Conservation (phyloP, 2,329 filamentous ascomycete genomes). For the Pleoardoris graminearum region DNA sequence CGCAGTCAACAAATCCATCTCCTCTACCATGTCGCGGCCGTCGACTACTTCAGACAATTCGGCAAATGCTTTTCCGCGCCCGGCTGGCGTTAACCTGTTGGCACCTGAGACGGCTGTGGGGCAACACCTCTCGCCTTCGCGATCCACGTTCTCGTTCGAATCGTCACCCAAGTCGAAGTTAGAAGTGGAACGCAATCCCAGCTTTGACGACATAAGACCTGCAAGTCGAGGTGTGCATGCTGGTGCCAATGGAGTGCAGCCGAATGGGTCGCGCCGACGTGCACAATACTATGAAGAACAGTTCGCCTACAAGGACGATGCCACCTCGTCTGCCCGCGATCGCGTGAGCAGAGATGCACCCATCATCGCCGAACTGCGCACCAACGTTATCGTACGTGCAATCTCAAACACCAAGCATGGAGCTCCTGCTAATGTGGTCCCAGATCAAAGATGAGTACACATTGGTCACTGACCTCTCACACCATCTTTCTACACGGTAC, state of each 20-base stretch:
- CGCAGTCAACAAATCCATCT: slow-evolving; percentile 36
- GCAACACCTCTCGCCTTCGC: slow-evolving; percentile 38
- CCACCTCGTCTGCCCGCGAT: slow-evolving; percentile 44
- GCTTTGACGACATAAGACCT: slow-evolving; percentile 19
- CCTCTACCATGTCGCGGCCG: slow-evolving; percentile 39
- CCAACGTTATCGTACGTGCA: slow-evolving; percentile 55
- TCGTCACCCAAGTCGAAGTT: slow-evolving; percentile 38
- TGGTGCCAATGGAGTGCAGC: slow-evolving; percentile 3
- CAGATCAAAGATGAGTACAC: slow-evolving; percentile 76
- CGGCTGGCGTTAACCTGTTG: slow-evolving; percentile 37
- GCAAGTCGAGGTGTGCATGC: slow-evolving; percentile 12
- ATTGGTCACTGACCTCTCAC: slow-evolving; percentile 73
- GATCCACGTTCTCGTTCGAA: slow-evolving; percentile 45
- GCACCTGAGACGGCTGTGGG: slow-evolving; percentile 31
- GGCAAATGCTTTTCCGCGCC: slow-evolving; percentile 40
- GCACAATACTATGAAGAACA: slow-evolving; percentile 45
- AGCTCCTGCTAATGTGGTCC: slow-evolving; percentile 23
- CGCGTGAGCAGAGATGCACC: slow-evolving; percentile 51
- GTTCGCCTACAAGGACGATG: slow-evolving; percentile 43
- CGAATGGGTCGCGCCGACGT: slow-evolving; percentile 34
- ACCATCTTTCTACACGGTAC: slow-evolving; percentile 74
- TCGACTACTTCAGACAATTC: slow-evolving; percentile 42
- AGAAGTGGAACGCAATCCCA: slow-evolving; percentile 20
- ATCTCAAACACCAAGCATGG: slow-evolving; percentile 11
- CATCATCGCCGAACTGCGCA: slow-evolving; percentile 53